Conservation (phyloP, 495 filamentous ascomycete species). For the Aspergillus kassunensis region DNA sequence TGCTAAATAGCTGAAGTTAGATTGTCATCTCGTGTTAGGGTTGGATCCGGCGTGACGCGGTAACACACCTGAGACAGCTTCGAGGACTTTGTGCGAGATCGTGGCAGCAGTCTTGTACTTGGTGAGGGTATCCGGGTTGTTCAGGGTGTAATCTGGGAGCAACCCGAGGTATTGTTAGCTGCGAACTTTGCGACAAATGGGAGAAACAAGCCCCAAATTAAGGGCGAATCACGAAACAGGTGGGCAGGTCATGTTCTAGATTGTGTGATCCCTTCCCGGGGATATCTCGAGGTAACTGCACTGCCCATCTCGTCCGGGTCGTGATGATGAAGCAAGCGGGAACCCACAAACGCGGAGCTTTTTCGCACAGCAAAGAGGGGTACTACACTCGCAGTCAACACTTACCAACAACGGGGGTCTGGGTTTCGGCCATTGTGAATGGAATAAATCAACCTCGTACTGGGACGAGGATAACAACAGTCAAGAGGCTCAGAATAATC, state of each 20-base stretch:
- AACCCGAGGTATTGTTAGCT: conserved; percentile 18
- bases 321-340: conserved; percentile 22
- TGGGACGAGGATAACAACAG: conserved; percentile 17
- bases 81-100: conserved; percentile 93
- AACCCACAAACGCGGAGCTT: conserved; percentile 44
- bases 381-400: conserved; percentile 18
- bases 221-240: neutral
- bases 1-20: conserved; percentile 46
- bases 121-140: conserved; percentile 95
- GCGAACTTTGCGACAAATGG: neutral
- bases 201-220: neutral
- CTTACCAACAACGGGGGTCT: conserved; percentile 45
- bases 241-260: neutral
- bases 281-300: neutral
- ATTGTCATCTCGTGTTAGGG: neutral
- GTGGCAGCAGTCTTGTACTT: conserved; percentile 96
- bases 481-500: conserved; percentile 15
- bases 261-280: neutral
- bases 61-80: conserved; percentile 64
- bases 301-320: neutral
- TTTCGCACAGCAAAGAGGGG: conserved; percentile 23
- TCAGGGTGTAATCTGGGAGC: conserved; percentile 78
- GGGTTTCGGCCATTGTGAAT: conserved; percentile 43
- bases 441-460: conserved; percentile 22
- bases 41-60: neutral